Base-by-base conservation (phyloP, 805 yeast genomes). In the Saturnispora hagleri region DNA sequence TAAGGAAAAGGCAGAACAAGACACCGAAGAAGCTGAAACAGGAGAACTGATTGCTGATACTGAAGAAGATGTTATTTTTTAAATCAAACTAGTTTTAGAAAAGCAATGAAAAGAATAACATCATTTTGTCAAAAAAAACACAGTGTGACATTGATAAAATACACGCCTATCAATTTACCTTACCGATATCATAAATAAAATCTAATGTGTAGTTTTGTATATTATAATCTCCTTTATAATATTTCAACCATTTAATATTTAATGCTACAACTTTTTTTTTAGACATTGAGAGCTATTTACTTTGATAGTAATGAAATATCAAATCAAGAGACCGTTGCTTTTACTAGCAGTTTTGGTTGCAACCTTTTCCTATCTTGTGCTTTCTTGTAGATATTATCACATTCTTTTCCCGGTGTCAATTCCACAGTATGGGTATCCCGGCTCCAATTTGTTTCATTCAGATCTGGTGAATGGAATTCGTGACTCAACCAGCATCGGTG, bases 361-460 rank as follows among this genome's bases (percentile, higher is more conserved):
- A n/a, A 4, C 33, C 15, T 35, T 50, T 24, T 17, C 27, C 12
- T 20, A n/a, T 4, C 17, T 50, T 7, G 13, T 50, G n/a, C 34
- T 12, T 17, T 20, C 53, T n/a, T 35, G 48, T 22, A 28, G 15
- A 36, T 50, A 50, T 28, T 36, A 26, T 15, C 47, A 38, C 7
- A 43, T 50, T 13, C 27, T 50, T 13, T 38, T 35, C n/a, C 20
- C 44, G 8, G 31, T 50, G 9, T 6, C 36, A 28, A 44, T 50
- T 15, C 33, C 44, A 12, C 34, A 44, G n/a, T 50, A 44, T 43
- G 34, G 9, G 4, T 50, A 50, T 40, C 52, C 51, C 13, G 86
- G 81, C 66, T 96, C 96, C 0, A 53, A 63, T 2, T 38, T 26
- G 2, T 59, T 60, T 36, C 68, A 76, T 56, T 51, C 55, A 3